Conservation (phyloP, 768 basidiomycete species). For the Vararia minispora region DNA sequence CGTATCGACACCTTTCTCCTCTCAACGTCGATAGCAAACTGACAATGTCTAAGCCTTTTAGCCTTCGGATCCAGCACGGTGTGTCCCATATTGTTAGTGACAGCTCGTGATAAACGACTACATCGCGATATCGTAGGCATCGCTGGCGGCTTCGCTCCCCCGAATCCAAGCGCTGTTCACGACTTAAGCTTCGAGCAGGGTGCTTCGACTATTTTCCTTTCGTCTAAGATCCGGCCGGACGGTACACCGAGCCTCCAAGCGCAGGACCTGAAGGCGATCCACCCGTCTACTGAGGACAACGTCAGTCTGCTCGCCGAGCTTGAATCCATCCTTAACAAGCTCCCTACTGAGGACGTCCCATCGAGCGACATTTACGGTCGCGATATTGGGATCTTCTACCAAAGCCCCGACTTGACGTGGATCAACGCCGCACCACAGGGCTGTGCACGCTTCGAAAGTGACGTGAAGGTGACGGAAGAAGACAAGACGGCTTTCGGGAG, state of each 20-base stretch:
- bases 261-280: constrained; percentile 31
- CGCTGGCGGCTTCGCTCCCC: constrained; percentile 62
- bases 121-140: constrained; percentile 61
- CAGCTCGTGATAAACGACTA: too few relatives aligned
- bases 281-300: constrained; percentile 22
- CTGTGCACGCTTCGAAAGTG: constrained; percentile 40
- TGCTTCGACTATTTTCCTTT: constrained; percentile 31
- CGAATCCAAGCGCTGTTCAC: constrained; percentile 46
- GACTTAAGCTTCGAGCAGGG: constrained; percentile 32
- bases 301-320: constrained; percentile 44
- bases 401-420: constrained; percentile 49
- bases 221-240: constrained; percentile 33
- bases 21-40: too few relatives aligned
- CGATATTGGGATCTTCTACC: constrained; percentile 54
- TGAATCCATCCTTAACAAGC: constrained; percentile 40
- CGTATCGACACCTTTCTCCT: too few relatives aligned
- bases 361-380: constrained; percentile 63
- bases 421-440: constrained; percentile 50
- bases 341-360: constrained; percentile 45
- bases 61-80: too few relatives aligned
- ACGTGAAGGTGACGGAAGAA: constrained; percentile 40
- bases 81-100: too few relatives aligned
- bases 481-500: constrained; percentile 58
- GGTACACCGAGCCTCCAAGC: constrained; percentile 35
- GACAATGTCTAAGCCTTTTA: too few relatives aligned